Base-by-base conservation (phyloP, 805 yeast species). In the Starmerella geochares region DNA sequence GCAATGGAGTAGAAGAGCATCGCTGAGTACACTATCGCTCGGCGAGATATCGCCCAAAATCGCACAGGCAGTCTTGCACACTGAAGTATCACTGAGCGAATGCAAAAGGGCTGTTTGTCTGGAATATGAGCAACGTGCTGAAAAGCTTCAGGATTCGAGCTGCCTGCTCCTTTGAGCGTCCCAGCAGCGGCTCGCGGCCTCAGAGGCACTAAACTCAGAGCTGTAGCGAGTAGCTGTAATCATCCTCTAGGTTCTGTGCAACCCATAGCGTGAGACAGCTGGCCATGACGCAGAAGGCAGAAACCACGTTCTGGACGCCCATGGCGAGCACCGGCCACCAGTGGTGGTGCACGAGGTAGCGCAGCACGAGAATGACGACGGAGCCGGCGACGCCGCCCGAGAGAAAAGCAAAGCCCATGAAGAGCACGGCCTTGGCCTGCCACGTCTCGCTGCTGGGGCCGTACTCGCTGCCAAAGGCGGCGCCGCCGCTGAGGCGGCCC, bases 301-400 rank as follows among this genome's bases (percentile, higher is more conserved):
- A 80, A 20, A 83, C 75, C 36, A 92, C 88, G 67, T 90, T 90
- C 51, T 86, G 80, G 20, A 86, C 76, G 16, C 97, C 98, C 95
- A 92, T 87, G 4, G 92, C 90, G 48, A 90, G 73, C 0, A 96
- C 86, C 32, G 96, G 96, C 75, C 83, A 80, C 3, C 78, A 68
- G 65, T 76, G 85, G 55, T 82, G 82, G 38, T 58, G 60, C 58
- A 87, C 71, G 50, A 88, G 67, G 65, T 85, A 92, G 64, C 90
- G 85, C 58, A 92, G 71, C 43, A 88, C 83, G 54, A 92, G 74
- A 16, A 92, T 94, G 62, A 87, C 86, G 58, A 92, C 77, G 2
- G 92, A 80, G 1, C 97, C 97, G 17, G 95, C 86, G 53, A 92
- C 69, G 0, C 98, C 97, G 49, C 96, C 92, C 0, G 97, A 95